phyloP scores from a whole-genome alignment of 1,139 yeast genomes.

The Casaregolazyma lundiana region DNA sequence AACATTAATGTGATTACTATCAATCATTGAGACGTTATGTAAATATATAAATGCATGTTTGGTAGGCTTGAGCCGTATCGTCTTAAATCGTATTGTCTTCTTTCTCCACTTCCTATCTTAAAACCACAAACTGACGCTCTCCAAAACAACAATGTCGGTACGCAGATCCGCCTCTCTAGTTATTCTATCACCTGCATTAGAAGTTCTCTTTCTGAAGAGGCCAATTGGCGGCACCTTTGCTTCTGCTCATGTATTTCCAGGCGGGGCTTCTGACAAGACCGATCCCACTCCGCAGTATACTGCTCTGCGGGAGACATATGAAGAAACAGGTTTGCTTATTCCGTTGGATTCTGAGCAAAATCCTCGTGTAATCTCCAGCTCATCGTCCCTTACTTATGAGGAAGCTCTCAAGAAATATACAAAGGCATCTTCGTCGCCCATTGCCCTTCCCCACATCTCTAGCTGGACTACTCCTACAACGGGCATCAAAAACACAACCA shows the following conservation, averaged over 20 bases:
- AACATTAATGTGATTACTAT: too few relatives aligned
- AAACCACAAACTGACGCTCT: neutral
- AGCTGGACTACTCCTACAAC: slow-evolving; percentile 31
- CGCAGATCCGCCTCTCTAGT: slow-evolving; percentile 29
- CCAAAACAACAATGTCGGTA: neutral
- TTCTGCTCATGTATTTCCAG: slow-evolving; percentile 32
- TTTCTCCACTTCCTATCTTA: neutral
- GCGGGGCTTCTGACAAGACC: slow-evolving; percentile 29
- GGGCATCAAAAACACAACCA: slow-evolving; percentile 12
- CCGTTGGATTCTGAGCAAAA: slow-evolving; percentile 16
- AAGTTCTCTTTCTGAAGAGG: slow-evolving; percentile 29
- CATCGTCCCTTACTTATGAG: slow-evolving; percentile 1
- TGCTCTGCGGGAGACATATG: slow-evolving; percentile 33
- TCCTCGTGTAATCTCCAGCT: slow-evolving; percentile 10
- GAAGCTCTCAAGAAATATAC: slow-evolving; percentile 8
- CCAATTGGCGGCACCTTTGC: slow-evolving; percentile 31
- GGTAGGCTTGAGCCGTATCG: too few relatives aligned
- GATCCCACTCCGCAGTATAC: slow-evolving; percentile 29
- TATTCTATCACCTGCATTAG: slow-evolving; percentile 27
- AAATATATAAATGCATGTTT: too few relatives aligned
- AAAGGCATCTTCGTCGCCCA: neutral
- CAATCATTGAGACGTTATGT: too few relatives aligned
- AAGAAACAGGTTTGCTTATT: slow-evolving; percentile 33
- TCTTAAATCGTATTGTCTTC: neutral
- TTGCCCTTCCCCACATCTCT: slow-evolving; percentile 18